Base-by-base conservation (phyloP, 2,329 filamentous ascomycete species). In the Cytospora schulzeri region DNA sequence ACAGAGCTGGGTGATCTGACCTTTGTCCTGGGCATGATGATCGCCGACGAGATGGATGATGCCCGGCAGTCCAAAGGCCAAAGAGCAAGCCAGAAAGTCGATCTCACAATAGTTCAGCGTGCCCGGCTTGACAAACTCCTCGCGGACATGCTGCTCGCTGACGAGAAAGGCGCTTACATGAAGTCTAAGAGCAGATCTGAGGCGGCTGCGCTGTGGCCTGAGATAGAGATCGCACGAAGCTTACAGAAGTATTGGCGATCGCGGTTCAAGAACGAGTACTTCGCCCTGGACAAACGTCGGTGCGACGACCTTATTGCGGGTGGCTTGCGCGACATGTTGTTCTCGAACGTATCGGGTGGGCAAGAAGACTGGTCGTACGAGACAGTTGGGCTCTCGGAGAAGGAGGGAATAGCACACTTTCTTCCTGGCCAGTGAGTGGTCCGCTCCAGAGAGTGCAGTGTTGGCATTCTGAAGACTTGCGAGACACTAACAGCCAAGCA, bases 401-500 rank as follows among this genome's bases (percentile, higher is more conserved):
- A 51, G n/a, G 66, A 66, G 51, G 56, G 33, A 15, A 57, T 35
- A 28, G 15, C 22, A 48, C 33, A 26, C 4, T 65, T 55, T 11
- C 22, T 17, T 6, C 59, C 63, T 2, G 66, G 66, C 50, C 60
- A 63, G 66, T 66, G 22, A 63, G 66, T 61, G 4, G 53, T 19
- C 24, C 22, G 26, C 15, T 19, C 2, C 29, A 14, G 11, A 7
- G 22, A 53, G n/a, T 22, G 5, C 31, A 3, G 12, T 2, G 1
- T 19, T 6, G 26, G 4, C 26, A 11, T 4, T 11, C n/a, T 4
- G 1, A 14, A 51, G n/a, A 29, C 6, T 7, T n/a, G 22, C 31
- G 2, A 45, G 41, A 9, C 4, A 41, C 60, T 67, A 48, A 64
- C 50, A 14, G 5, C 1, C 7, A 33, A n/a, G n/a, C 61, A 87